Percentiles rank a stretch among this genome's conserved stretches.
phyloP scores from a whole-genome alignment of 176 grass and related monocot species.

The Triticum monococcum region DNA sequence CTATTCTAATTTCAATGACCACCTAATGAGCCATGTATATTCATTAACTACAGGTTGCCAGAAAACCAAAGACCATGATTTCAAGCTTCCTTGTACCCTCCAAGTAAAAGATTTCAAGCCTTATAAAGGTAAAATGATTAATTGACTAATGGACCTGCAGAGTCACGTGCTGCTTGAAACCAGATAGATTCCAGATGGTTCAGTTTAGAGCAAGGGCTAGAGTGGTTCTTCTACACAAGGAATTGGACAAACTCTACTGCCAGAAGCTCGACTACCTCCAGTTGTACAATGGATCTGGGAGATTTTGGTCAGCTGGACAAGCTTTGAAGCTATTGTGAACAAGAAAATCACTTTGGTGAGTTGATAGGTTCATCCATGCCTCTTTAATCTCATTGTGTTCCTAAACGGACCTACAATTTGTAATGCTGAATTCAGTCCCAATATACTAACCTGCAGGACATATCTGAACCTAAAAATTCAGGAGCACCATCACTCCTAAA shows the following conservation, averaged over 20 bases:
- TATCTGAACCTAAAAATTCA: slow-evolving; percentile 2
- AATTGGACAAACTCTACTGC: neutral
- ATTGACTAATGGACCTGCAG: neutral
- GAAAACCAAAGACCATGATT: neutral
- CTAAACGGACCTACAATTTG: neutral
- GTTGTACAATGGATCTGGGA: neutral
- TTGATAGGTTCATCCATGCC: neutral
- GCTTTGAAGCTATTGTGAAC: neutral
- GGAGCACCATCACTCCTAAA: neutral
- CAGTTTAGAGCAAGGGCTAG: neutral
- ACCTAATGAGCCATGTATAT: neutral
- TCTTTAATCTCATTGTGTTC: neutral
- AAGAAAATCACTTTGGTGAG: neutral
- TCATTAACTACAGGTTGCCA: neutral
- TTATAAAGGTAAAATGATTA: neutral
- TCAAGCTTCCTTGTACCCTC: neutral
- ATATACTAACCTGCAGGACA: neutral
- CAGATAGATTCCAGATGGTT: neutral
- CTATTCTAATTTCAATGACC: neutral
- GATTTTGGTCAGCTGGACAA: neutral
- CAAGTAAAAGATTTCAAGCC: neutral
- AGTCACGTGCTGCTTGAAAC: neutral
- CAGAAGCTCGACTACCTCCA: neutral
- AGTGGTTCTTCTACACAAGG: neutral
- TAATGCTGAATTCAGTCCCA: neutral